Conservation (phyloP, 1,284 basidiomycete genomes). For the Pseudozyma thailandica region DNA sequence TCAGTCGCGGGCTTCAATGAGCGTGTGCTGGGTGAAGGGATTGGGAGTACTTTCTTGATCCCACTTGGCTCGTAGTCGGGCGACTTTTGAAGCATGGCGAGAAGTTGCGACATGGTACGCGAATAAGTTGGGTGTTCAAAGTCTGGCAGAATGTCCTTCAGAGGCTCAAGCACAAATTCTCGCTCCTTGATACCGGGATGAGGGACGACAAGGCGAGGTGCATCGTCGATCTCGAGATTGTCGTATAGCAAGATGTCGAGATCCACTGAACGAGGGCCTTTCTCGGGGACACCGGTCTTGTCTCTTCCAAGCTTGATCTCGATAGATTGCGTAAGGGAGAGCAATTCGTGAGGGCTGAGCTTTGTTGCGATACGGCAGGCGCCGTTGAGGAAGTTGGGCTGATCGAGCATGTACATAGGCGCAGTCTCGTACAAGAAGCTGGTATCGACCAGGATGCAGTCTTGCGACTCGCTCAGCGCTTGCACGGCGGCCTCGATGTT, state of each 20-base stretch:
- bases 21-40: slow-evolving; percentile 29
- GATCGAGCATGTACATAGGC: slow-evolving; percentile 94
- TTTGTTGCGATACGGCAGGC: slow-evolving; percentile 86
- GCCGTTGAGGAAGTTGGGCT: slow-evolving; percentile 89
- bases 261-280: slow-evolving; percentile 91
- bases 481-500: slow-evolving; percentile 83
- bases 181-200: slow-evolving; percentile 84
- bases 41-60: slow-evolving; percentile 51
- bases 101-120: slow-evolving; percentile 59
- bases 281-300: slow-evolving; percentile 75
- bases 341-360: slow-evolving; percentile 75
- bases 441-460: slow-evolving; percentile 75
- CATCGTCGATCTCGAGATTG: slow-evolving; percentile 74
- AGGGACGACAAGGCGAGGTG: slow-evolving; percentile 80
- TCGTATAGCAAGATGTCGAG: slow-evolving; percentile 89
- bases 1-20: slow-evolving; percentile 8
- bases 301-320: slow-evolving; percentile 83
- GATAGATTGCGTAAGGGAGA: slow-evolving; percentile 79
- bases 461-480: slow-evolving; percentile 66
- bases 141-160: slow-evolving; percentile 74
- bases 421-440: slow-evolving; percentile 93
- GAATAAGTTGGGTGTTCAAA: slow-evolving; percentile 63
- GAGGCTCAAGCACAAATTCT: slow-evolving; percentile 89
- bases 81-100: slow-evolving; percentile 53
- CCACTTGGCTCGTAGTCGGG: slow-evolving; percentile 49